Evolutionary conservation across 78 protist genomes (phyloP).

Genomic region (Speleostelium caveatum): DNA sequence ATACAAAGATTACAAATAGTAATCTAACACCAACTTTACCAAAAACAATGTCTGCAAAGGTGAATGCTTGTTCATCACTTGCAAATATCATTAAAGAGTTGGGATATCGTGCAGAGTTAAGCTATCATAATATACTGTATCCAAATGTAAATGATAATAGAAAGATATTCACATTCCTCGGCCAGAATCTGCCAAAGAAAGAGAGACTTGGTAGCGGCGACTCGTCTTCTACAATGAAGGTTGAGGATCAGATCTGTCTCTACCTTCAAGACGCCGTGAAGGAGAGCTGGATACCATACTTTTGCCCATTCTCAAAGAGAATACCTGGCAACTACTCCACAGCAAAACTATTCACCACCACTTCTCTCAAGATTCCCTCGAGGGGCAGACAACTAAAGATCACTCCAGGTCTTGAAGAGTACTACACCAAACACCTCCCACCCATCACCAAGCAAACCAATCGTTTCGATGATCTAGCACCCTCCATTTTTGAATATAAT

Average conservation of each 20-base stretch:
- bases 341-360: slow-evolving; percentile 21
- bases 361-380: slow-evolving; percentile 41
- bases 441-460: slow-evolving; percentile 67
- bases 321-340: slow-evolving; percentile 67
- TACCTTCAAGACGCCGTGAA: slow-evolving; percentile 41
- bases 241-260: slow-evolving; percentile 47
- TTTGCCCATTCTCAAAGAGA: slow-evolving; percentile 70
- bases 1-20: slow-evolving; percentile 32
- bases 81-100: slow-evolving; percentile 57
- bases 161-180: slow-evolving; percentile 74
- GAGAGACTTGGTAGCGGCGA: slow-evolving; percentile 8
- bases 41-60: slow-evolving; percentile 77
- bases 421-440: slow-evolving; percentile 36
- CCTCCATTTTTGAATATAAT: slow-evolving; percentile 79
- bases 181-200: slow-evolving; percentile 63
- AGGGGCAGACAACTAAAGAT: slow-evolving; percentile 57
- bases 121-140: slow-evolving; percentile 82
- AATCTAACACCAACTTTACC: slow-evolving; percentile 67
- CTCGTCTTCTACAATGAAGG: neutral
- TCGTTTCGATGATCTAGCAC: slow-evolving; percentile 67
- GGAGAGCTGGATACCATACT: slow-evolving; percentile 79
- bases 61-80: slow-evolving; percentile 47
- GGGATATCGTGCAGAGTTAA: slow-evolving; percentile 81
- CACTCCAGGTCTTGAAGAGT: slow-evolving; percentile 75
- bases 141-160: slow-evolving; percentile 78